Base-by-base conservation (phyloP, 441 rosid species). In the Cnidoscolus chayamansa region DNA sequence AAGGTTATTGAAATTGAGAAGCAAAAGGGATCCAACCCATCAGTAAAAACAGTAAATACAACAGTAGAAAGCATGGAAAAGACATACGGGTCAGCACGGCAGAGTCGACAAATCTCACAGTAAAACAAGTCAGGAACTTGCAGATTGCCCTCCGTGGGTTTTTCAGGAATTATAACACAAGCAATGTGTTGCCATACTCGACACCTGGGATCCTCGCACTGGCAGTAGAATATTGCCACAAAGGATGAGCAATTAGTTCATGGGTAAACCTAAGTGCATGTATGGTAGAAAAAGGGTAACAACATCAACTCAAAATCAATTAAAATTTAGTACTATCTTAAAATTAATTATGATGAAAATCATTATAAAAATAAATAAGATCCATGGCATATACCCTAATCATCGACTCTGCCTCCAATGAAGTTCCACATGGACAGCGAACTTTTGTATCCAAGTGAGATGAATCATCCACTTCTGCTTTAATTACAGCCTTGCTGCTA, bases 71-170 rank as follows among this genome's bases (percentile, higher is more conserved):
- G 13, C 55, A 35, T 54, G 35, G 69, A 58, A 31, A 68, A 74
- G 77, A 80, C 97, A 17, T 88, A 96, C 99, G 98, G 99, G 76
- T 96, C 99, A 79, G 97, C 97, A 67, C 97, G 90, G 74, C 84
- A 76, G 59, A 96, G 97, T 66, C 99, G 93, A 79, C 98, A 96
- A 64, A 88, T 77, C 84, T 96, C 99, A 76, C 99, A 96, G 71
- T 86, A 93, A 82, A 89, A 96, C 66, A 83, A 49, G 47, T 96
- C 92, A n/a, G 97, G 97, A 84, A 82, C 57, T 51, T 81, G 87
- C n/a, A 81, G 86, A 82, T 19, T 84, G 61, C 86, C 89, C 67
- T 96, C 97, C 77, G 73, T 73, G 35, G 91, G 86, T 76, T 88
- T 93, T 76, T 93, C 97, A 19, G 97, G 90, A 76, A 91, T 76